Evolutionary conservation across 2,329 filamentous ascomycete genomes (phyloP).

Genomic region (Microsporum canis): DNA sequence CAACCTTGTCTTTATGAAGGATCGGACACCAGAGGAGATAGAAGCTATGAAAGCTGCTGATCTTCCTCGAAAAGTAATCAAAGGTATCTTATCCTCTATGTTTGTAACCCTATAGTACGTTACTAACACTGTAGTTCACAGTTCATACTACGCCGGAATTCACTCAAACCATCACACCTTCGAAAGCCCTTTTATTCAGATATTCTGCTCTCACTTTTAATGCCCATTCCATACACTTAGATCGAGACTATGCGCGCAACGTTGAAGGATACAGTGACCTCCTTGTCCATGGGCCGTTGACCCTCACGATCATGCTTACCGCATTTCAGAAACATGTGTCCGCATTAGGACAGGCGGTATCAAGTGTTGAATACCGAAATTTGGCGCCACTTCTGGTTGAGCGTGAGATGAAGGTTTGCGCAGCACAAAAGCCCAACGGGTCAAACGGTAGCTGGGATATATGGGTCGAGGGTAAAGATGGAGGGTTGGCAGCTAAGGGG

Average conservation of each 20-base stretch:
- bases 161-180: conserved; percentile 52
- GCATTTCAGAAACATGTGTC: conserved; percentile 48
- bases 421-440: conserved; percentile 40
- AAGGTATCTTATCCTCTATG: conserved; percentile 22
- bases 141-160: conserved; percentile 44
- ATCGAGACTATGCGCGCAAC: conserved; percentile 55
- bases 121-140: conserved; percentile 16
- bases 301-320: conserved; percentile 63
- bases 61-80: conserved; percentile 22
- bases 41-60: conserved; percentile 19
- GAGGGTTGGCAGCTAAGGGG: conserved; percentile 54
- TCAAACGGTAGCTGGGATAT: conserved; percentile 44
- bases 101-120: background rate
- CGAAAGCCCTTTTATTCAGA: conserved; percentile 64
- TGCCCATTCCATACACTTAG: conserved; percentile 80
- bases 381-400: conserved; percentile 66
- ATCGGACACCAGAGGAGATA: conserved; percentile 32
- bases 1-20: conserved; percentile 53
- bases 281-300: conserved; percentile 79
- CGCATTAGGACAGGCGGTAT: conserved; percentile 32
- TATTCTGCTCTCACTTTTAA: conserved; percentile 90
- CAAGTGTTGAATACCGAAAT: conserved; percentile 64
- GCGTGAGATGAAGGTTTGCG: conserved; percentile 60
- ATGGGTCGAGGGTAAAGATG: conserved; percentile 53
- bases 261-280: conserved; percentile 64